Conservation (phyloP, 306 rosid species). For the Nissolia schottii region DNA sequence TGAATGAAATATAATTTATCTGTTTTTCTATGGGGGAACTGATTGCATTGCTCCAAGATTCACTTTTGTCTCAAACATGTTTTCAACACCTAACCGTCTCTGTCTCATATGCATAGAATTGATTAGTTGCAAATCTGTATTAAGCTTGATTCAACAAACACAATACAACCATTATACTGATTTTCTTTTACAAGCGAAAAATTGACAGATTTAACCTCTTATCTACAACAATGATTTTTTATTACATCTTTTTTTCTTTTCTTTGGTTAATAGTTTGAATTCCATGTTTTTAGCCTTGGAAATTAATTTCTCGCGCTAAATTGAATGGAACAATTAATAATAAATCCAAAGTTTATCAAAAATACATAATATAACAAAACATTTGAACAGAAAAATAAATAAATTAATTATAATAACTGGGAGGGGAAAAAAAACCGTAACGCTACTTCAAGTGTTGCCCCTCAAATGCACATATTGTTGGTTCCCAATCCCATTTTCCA, state of each 20-base stretch:
- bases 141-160: background rate
- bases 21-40: background rate
- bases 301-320: background rate
- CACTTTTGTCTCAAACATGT: constrained; percentile 12
- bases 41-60: background rate
- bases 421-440: too few species aligned
- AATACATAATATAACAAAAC: too few species aligned
- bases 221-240: too few species aligned
- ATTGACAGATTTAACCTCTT: background rate
- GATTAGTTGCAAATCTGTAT: background rate
- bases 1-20: background rate
- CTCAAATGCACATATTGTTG: background rate
- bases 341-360: too few species aligned
- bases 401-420: too few species aligned
- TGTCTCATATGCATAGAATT: background rate
- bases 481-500: background rate
- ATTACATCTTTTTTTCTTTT: background rate
- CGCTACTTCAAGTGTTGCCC: background rate
- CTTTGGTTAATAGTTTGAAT: too few species aligned
- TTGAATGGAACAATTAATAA: background rate
- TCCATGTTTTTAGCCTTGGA: background rate
- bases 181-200: background rate
- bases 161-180: background rate
- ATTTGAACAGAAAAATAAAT: too few species aligned
- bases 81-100: constrained; percentile 14